Evolutionary conservation across 2,329 filamentous ascomycete species (phyloP).

Genomic region (Clarireedia paspali): DNA sequence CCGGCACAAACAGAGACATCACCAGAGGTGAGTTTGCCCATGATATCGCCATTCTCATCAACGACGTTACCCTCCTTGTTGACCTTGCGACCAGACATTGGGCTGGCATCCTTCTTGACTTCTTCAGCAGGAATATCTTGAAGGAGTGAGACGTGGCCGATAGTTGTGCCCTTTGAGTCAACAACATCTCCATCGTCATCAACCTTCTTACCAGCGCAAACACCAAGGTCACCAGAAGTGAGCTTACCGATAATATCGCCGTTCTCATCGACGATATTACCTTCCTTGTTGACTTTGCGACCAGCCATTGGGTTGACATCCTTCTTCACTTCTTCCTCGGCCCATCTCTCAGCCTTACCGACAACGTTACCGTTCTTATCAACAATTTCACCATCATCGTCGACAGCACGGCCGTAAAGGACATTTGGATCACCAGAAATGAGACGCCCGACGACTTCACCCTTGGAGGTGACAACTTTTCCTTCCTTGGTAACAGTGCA

Average conservation of each 20-base stretch:
- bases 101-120: slow-evolving; percentile 44
- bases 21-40: slow-evolving; percentile 64
- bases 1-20: slow-evolving; percentile 56
- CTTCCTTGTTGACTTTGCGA: slow-evolving; percentile 49
- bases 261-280: slow-evolving; percentile 51
- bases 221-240: slow-evolving; percentile 56
- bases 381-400: slow-evolving; percentile 74
- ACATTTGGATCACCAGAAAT: slow-evolving; percentile 63
- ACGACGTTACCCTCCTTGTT: slow-evolving; percentile 53
- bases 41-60: slow-evolving; percentile 49
- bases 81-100: slow-evolving; percentile 46
- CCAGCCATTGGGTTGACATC: slow-evolving; percentile 45
- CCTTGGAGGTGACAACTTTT: slow-evolving; percentile 56
- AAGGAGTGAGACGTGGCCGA: slow-evolving; percentile 63
- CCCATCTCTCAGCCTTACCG: slow-evolving; percentile 52
- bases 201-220: slow-evolving; percentile 60
- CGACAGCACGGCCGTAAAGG: slow-evolving; percentile 65
- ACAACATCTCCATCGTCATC: slow-evolving; percentile 65
- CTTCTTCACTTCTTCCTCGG: slow-evolving; percentile 46
- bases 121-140: slow-evolving; percentile 49
- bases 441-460: slow-evolving; percentile 66
- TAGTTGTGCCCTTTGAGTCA: slow-evolving; percentile 56
- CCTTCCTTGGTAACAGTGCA: slow-evolving; percentile 62
- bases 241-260: slow-evolving; percentile 59
- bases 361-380: slow-evolving; percentile 63